Evolutionary conservation across 768 basidiomycete genomes (phyloP).

Genomic region (Pleurotus sapidus): DNA sequence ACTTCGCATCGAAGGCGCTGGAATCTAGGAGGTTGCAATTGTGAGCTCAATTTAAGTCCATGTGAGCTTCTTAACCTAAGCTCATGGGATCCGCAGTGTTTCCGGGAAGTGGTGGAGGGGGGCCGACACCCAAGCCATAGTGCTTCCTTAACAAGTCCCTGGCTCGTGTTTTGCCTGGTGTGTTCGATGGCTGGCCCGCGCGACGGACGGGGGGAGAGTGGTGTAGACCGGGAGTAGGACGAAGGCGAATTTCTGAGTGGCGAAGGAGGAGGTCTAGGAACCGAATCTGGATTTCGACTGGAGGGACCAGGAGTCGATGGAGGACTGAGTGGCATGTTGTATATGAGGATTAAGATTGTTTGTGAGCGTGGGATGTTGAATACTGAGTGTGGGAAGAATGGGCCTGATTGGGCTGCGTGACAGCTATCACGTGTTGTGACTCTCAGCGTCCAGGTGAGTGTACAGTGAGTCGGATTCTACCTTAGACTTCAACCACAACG

Average conservation of each 20-base stretch:
- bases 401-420: background rate
- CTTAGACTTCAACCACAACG: background rate
- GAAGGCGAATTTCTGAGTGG: conserved; percentile 40
- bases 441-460: background rate
- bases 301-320: conserved; percentile 15
- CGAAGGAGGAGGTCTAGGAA: conserved; percentile 36
- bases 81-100: conserved; percentile 77
- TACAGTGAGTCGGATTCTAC: background rate
- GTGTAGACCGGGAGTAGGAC: conserved; percentile 13
- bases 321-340: background rate
- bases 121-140: conserved; percentile 80
- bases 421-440: background rate
- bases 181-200: conserved; percentile 8
- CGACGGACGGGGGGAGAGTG: background rate
- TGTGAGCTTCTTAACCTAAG: conserved; percentile 46
- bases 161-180: conserved; percentile 53
- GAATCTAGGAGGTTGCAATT: conserved; percentile 65
- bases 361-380: background rate
- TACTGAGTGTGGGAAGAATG: background rate
- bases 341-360: background rate
- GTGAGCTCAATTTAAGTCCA: conserved; percentile 4
- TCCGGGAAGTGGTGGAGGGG: conserved; percentile 58
- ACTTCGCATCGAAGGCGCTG: conserved; percentile 74
- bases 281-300: conserved; percentile 21
- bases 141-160: conserved; percentile 81